Evolutionary conservation across 345 rosid species (phyloP).

Genomic region (Citrus trifoliata): DNA sequence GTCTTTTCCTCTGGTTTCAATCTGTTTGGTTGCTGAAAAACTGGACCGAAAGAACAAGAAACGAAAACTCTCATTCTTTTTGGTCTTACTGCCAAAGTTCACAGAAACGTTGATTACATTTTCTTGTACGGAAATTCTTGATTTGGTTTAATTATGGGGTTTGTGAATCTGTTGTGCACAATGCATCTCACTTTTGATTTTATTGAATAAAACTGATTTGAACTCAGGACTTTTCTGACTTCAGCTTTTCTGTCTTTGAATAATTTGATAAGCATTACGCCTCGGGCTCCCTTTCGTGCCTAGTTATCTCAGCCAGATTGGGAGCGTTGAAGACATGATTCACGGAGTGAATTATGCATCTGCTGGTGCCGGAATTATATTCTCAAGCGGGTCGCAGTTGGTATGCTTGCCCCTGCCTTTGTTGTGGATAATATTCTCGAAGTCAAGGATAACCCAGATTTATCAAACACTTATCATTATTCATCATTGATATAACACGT

Average conservation of each 20-base stretch:
- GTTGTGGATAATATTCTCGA: neutral
- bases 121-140: neutral
- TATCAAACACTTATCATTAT: neutral
- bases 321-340: conserved; percentile 54
- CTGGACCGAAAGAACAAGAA: neutral
- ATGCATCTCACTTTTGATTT: neutral
- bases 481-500: neutral
- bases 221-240: neutral
- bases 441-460: neutral
- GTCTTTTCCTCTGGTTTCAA: neutral
- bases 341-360: conserved; percentile 87
- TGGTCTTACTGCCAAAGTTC: neutral
- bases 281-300: conserved; percentile 83
- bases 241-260: neutral
- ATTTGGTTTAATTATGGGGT: neutral
- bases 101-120: neutral
- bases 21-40: conserved; percentile 8
- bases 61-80: neutral
- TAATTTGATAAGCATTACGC: conserved; percentile 47
- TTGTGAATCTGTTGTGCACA: neutral
- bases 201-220: neutral
- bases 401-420: conserved; percentile 26
- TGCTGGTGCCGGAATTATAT: conserved; percentile 86
- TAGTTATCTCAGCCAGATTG: conserved; percentile 80
- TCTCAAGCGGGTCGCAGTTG: conserved; percentile 80